Evolutionary conservation across 768 basidiomycete species (phyloP).

Genomic region (Hygrophoropsis aurantiaca): DNA sequence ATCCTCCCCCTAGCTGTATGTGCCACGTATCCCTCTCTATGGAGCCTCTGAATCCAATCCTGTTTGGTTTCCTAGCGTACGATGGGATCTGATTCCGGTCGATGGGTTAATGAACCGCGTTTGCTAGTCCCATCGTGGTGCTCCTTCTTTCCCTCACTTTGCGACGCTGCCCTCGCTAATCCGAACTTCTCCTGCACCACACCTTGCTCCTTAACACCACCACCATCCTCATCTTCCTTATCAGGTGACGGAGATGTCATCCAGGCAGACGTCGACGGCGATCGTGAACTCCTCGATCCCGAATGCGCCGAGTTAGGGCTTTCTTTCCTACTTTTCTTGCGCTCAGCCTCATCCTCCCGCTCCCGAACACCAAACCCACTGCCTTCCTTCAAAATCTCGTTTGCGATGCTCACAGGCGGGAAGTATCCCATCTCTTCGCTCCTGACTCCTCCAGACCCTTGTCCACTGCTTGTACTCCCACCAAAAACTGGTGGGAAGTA

Average conservation of each 20-base stretch:
- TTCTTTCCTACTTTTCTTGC: constrained; percentile 1
- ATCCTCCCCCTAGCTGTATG: no score
- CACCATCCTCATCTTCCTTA: background rate
- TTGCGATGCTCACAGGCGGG: constrained; percentile 30
- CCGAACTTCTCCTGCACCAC: constrained; percentile 17
- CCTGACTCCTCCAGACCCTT: constrained; percentile 15
- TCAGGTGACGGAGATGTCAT: constrained; percentile 9
- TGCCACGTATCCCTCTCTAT: no score
- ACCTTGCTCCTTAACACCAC: constrained; percentile 9
- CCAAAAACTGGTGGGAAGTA: constrained; percentile 44
- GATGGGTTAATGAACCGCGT: constrained; percentile 27
- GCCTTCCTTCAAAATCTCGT: constrained; percentile 35
- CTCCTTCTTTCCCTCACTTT: constrained; percentile 11
- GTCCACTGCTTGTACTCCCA: constrained; percentile 15
- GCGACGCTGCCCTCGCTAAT: constrained; percentile 29
- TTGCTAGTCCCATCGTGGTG: constrained; percentile 17
- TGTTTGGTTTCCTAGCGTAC: constrained; percentile 3
- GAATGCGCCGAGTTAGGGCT: constrained; percentile 1
- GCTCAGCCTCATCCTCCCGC: background rate
- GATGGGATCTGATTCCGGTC: constrained; percentile 28
- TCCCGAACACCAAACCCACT: constrained; percentile 3
- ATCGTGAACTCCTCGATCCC: constrained; percentile 2
- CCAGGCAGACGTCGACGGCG: constrained; percentile 8
- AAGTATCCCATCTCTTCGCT: constrained; percentile 32
- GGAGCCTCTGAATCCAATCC: no score